Conservation (phyloP, 345 rosid genomes). For the Physaria fendleri region DNA sequence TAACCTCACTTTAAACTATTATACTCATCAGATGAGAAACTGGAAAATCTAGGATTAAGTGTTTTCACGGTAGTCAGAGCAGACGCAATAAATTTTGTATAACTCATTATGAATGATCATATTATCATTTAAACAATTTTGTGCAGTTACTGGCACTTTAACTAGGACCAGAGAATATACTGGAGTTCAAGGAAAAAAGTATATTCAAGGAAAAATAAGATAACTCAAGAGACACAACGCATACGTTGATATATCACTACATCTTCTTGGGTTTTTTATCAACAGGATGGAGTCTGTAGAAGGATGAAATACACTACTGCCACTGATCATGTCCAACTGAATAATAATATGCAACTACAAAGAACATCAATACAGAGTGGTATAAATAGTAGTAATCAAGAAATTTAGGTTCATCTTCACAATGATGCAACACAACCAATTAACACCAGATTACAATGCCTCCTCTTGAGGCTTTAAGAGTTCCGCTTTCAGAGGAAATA, state of each 20-base stretch:
- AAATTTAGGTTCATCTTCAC: not conserved
- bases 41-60: not conserved
- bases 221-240: not conserved
- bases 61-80: not conserved
- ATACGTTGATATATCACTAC: not conserved
- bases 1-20: not conserved
- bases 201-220: not conserved
- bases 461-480: constrained; percentile 93
- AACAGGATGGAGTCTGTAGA: not conserved
- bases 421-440: constrained; percentile 14
- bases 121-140: not conserved
- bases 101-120: not conserved
- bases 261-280: not conserved
- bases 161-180: not conserved
- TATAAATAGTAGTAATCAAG: not conserved
- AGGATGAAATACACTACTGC: not conserved
- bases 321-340: not conserved
- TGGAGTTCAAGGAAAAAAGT: not conserved
- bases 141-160: not conserved
- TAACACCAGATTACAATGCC: constrained; percentile 40
- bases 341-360: not conserved
- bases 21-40: not conserved
- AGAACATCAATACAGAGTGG: not conserved
- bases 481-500: constrained; percentile 81
- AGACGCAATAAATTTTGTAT: not conserved